Percentiles rank a stretch among this genome's conserved stretches.
phyloP scores from a whole-genome alignment of 805 yeast genomes.

The Trichomonascus vanleenenianus region DNA sequence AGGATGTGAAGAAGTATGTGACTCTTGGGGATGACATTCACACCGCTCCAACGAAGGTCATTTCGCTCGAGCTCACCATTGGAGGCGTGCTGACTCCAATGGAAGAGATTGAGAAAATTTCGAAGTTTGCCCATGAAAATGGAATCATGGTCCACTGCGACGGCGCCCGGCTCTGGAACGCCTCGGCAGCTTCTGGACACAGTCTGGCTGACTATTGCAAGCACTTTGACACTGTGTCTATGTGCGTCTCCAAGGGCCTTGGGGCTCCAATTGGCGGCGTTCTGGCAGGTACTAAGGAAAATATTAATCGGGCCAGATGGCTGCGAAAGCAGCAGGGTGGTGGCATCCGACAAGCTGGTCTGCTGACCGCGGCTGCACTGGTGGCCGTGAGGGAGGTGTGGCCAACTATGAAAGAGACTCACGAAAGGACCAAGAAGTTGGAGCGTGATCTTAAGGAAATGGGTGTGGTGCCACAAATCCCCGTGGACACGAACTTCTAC shows the following conservation, averaged over 20 bases:
- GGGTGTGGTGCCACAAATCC: conserved; percentile 53
- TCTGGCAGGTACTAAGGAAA: conserved; percentile 54
- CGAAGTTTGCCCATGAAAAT: conserved; percentile 54
- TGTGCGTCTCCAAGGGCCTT: conserved; percentile 77
- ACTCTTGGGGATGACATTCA: conserved; percentile 78
- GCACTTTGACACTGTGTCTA: conserved; percentile 73
- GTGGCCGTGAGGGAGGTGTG: conserved; percentile 66
- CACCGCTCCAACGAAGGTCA: conserved; percentile 74
- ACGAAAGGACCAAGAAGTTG: conserved; percentile 42
- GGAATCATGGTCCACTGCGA: conserved; percentile 66
- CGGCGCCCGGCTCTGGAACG: conserved; percentile 90
- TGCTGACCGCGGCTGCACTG: conserved; percentile 69
- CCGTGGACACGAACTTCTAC: conserved; percentile 76
- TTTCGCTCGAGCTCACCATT: conserved; percentile 78
- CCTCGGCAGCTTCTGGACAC: conserved; percentile 63
- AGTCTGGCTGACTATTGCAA: conserved; percentile 63
- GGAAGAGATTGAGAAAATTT: conserved; percentile 64
- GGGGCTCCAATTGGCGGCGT: conserved; percentile 92
- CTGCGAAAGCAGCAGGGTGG: conserved; percentile 89
- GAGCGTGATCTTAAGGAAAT: conserved; percentile 24
- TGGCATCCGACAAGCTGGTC: conserved; percentile 80
- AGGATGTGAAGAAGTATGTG: conserved; percentile 55
- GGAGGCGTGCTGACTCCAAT: conserved; percentile 74
- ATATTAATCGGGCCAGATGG: conserved; percentile 66
- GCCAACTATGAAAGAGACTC: conserved; percentile 41